Conservation (phyloP, 768 basidiomycete species). For the Baorangia bicolor region DNA sequence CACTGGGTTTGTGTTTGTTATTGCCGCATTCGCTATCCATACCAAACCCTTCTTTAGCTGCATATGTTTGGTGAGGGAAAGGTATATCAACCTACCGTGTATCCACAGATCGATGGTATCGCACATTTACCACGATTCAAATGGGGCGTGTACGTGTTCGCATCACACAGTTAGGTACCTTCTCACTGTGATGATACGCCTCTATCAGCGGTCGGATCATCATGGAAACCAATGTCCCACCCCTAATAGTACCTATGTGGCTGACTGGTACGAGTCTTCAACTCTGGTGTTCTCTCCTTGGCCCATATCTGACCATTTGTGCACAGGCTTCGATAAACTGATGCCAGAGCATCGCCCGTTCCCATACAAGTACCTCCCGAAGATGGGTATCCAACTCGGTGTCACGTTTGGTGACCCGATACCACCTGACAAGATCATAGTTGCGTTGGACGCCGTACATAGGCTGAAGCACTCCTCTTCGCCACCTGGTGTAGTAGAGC, state of each 20-base stretch:
- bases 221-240: slow-evolving; percentile 63
- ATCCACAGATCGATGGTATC: slow-evolving; percentile 42
- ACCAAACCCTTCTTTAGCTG: slow-evolving; percentile 50
- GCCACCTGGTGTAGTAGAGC: neutral
- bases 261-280: slow-evolving; percentile 56
- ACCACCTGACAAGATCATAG: slow-evolving; percentile 38
- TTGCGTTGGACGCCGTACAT: slow-evolving; percentile 15
- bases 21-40: neutral
- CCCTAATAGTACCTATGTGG: slow-evolving; percentile 91
- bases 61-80: slow-evolving; percentile 92
- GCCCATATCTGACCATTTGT: neutral
- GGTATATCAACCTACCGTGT: slow-evolving; percentile 69
- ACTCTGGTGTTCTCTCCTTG: neutral
- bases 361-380: slow-evolving; percentile 72
- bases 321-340: slow-evolving; percentile 73
- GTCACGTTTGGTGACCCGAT: slow-evolving; percentile 83
- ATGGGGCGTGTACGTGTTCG: slow-evolving; percentile 84
- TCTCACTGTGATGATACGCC: slow-evolving; percentile 2
- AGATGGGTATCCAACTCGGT: slow-evolving; percentile 58
- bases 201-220: slow-evolving; percentile 72
- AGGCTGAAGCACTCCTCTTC: neutral
- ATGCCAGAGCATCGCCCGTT: slow-evolving; percentile 85
- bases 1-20: slow-evolving; percentile 66
- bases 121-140: slow-evolving; percentile 74
- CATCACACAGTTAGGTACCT: neutral